Evolutionary conservation across 2,329 filamentous ascomycete species (phyloP), one percentile per base, ranked within the genome.

Genomic region (Colletotrichum sp.): DNA sequence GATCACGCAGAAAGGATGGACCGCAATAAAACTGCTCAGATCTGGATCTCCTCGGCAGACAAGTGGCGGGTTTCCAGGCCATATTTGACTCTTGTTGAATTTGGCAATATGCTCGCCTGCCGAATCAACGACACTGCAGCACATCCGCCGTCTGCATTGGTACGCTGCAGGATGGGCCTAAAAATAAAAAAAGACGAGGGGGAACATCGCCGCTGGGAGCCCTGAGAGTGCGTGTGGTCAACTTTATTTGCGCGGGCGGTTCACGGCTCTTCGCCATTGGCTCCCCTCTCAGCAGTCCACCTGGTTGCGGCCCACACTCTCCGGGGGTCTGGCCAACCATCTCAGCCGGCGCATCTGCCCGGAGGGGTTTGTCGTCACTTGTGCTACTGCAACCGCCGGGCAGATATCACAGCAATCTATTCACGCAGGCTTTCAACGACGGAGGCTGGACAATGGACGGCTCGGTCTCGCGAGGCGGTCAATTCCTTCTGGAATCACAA

Each of bases 241-340:
- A 77, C 75, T 72, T 63, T 77, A 76, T 76, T 73, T 75, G 32
- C 12, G 48, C 59, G 52, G 69, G 75, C 75, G 75, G 75, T 43
- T 77, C 73, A 32, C 16, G 28, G 55, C 21, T 62, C 34, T 55
- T 52, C 32, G 13, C 52, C 13, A 77, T 77, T 77, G 75, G 75
- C 32, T 69, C 36, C 52, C 24, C 30, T 65, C 71, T 16, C 38
- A 65, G 67, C 5, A 65, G n/a, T 12, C 71, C 65, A 66, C 36
- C 55, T 62, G 71, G 59, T 24, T 9, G 8, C 26, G 28, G 24
- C 59, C 58, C 71, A 65, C 64, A 28, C 36, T 61, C 26, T 38
- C 18, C 4, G 21, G 48, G 43, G 48, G 7, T 38, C 71, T 56
- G 38, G 21, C 71, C 71, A 76, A 76, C 71, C 71, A 74, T 62